A percentile compares a stretch with the other conserved stretches of the same genome.
Evolutionary conservation across 2,329 filamentous ascomycete genomes (phyloP).

Genomic region (Talaromyces sp.): DNA sequence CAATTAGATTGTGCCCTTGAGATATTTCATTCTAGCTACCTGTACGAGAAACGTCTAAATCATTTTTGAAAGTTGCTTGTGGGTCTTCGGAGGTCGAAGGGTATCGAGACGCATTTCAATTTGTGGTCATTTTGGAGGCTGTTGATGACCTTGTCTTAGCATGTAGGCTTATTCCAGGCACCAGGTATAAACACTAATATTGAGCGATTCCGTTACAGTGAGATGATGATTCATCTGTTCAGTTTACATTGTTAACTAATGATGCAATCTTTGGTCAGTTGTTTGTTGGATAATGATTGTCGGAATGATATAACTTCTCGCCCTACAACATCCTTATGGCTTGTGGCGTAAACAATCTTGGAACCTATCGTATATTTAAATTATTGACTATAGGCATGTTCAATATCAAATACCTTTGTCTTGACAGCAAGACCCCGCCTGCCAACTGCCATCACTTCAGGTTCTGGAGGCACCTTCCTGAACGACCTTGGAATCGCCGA

Average conservation of each 20-base stretch:
- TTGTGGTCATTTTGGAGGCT: conserved; percentile 33
- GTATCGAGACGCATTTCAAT: conserved; percentile 37
- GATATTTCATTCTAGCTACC: conserved; percentile 39
- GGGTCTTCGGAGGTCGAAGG: conserved; percentile 40
- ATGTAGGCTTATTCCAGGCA: too few species aligned
- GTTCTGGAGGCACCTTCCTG: background rate
- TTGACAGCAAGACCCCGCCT: background rate
- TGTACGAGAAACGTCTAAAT: conserved; percentile 42
- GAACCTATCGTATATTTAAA: too few species aligned
- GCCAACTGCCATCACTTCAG: background rate
- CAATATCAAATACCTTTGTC: background rate
- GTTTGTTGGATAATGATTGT: too few species aligned
- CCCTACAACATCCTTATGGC: too few species aligned
- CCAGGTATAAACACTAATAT: too few species aligned
- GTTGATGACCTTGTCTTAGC: conserved; percentile 38
- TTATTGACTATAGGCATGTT: too few species aligned
- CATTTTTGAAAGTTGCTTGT: conserved; percentile 44
- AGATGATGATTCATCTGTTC: too few species aligned
- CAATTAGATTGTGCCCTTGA: conserved; percentile 45
- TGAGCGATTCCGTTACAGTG: too few species aligned
- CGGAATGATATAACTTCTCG: background rate
- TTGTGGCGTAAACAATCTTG: too few species aligned
- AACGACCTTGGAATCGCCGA: background rate
- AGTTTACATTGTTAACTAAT: too few species aligned
- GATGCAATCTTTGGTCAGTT: too few species aligned